Base-by-base conservation (phyloP, 176 grass and related monocot genomes). In the Musa acuminata region DNA sequence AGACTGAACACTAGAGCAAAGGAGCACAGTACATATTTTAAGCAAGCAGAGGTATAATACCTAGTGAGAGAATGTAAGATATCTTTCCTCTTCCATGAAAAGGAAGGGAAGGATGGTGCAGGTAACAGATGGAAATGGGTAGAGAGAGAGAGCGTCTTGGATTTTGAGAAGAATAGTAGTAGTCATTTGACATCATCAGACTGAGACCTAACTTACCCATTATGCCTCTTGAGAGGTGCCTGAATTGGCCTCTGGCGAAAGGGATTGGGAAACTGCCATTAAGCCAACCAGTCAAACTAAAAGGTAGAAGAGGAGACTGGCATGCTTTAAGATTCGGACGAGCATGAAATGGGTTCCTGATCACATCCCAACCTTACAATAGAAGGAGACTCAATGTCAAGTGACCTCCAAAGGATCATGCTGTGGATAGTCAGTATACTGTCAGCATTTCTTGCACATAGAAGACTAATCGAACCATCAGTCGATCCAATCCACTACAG, bases 121-220 rank as follows among this genome's bases (percentile, higher is more conserved):
- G 72, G 52, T 35, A 62, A 27, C 55, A 74, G 55, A 74, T 57
- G 13, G 52, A 55, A 13, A 52, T 17, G 11, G 1, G 26, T 6
- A 29, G 67, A 29, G 49, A 21, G 17, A 71, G 35, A 75, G 64
- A 53, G 10, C 13, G 14, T 8, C 12, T 55, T 52, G 54, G n/a
- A 22, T 65, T 74, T 81, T 25, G 68, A 81, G 2, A 51, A 81
- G 58, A 73, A 73, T 73, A n/a, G 64, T 51, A 48, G 11, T 16
- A 35, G 48, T 71, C 66, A 62, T 64, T 72, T 83, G 81, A 83
- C 66, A 68, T 79, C 69, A 74, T 55, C 25, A 51, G 82, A 58
- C 67, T 35, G 59, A 69, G 55, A 84, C 82, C 72, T 69, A 72
- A 79, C 58, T 35, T 49, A 11, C 72, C 27, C 76, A 77, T 62